Base-by-base conservation (phyloP, 2,329 filamentous ascomycete genomes). In the Colletotrichum chrysophilum region DNA sequence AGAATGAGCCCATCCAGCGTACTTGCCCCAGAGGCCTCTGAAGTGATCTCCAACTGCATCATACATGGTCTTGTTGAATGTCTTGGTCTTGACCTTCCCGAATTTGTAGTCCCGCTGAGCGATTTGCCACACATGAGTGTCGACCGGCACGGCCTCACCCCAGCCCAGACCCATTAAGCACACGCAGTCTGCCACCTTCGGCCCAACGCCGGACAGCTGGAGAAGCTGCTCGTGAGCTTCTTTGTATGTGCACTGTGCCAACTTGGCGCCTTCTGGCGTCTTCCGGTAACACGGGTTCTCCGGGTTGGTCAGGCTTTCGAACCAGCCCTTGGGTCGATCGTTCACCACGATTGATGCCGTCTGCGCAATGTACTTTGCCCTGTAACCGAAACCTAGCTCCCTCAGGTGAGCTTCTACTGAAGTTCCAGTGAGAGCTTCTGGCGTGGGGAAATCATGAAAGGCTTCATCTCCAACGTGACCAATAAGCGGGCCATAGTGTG, bases 91-190 rank as follows among this genome's bases (percentile, higher is more conserved):
- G 18, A 90, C 91, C 80, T 93, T 95, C 8, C 95, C 95, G 80
- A 99, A 98, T 75, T 93, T 96, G 86, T 99, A 99, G 84, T 99
- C 97, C 69, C 97, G 90, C 83, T 97, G 95, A 1, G 97, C 97
- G 81, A 99, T 98, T 87, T 98, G 96, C 96, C 96, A 98, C 14
- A 99, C 95, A 85, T 99, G 97, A 2, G 97, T 99, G 84, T 99
- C 97, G 36, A 99, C 95, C 0, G 97, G 97, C 2, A 99, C 96
- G 4, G 96, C 93, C 85, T 98, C 96, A 36, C 94, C 94, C 96
- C 97, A 99, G 32, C 96, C 96, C 16, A 99, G 86, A 0, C 97
- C 97, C 94, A 99, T 98, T 24, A 99, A 87, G 82, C 95, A 98
- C 9, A 98, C 96, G 82, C 97, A 99, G 83, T 99, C 97, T 7